Conservation (phyloP, 2,329 filamentous ascomycete species). For the Pseudogymnoascus sp. region DNA sequence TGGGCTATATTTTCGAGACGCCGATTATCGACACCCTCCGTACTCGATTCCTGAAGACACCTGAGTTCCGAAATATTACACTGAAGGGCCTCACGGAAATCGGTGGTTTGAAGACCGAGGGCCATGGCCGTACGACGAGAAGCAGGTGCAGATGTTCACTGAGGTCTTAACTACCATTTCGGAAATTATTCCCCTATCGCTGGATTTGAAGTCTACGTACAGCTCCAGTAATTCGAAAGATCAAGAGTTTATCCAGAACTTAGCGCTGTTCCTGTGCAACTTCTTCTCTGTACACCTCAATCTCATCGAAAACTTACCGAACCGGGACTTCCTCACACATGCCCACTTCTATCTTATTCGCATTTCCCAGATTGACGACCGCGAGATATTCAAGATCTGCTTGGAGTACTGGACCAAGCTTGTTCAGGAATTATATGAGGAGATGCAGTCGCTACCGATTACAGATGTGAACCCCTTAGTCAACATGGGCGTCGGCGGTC, state of each 20-base stretch:
- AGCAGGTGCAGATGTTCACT: constrained; percentile 97
- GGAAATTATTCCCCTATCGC: constrained; percentile 81
- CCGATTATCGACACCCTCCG: constrained; percentile 90
- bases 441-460: constrained; percentile 95
- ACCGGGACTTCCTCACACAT: constrained; percentile 88
- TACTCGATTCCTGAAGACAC: constrained; percentile 84
- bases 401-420: constrained; percentile 99
- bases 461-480: constrained; percentile 88
- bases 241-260: constrained; percentile 95
- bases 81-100: constrained; percentile 97
- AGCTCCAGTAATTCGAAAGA: constrained; percentile 85
- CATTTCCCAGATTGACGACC: constrained; percentile 97
- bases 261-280: constrained; percentile 92
- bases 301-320: constrained; percentile 91
- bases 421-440: constrained; percentile 95
- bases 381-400: constrained; percentile 99
- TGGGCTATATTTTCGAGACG: constrained; percentile 98
- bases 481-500: constrained; percentile 63
- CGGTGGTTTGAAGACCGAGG: constrained; percentile 81
- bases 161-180: constrained; percentile 90
- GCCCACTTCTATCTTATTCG: constrained; percentile 97
- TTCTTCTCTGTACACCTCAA: constrained; percentile 92
- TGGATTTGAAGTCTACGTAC: constrained; percentile 89
- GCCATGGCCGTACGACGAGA: constrained; percentile 76
- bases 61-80: constrained; percentile 94